A percentile compares a stretch with the other conserved stretches of the same genome.
Conservation (phyloP, 2,329 filamentous ascomycete species). For the Helotiales sp. region DNA sequence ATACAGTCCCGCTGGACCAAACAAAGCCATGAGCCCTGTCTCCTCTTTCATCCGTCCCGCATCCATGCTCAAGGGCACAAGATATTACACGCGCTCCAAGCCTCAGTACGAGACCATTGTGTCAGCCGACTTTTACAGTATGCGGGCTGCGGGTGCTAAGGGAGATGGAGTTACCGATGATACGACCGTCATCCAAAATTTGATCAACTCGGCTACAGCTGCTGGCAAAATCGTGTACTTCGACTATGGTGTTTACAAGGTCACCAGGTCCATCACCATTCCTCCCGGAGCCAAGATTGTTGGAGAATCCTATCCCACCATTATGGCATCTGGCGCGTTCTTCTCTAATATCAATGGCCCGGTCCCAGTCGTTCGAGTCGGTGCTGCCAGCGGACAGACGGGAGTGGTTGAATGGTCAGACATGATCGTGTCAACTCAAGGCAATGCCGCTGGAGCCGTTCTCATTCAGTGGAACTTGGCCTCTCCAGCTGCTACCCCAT, state of each 20-base stretch:
- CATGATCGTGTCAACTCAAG: constrained; percentile 67
- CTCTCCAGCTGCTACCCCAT: constrained; percentile 56
- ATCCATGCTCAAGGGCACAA: constrained; percentile 51
- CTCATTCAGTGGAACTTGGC: constrained; percentile 70
- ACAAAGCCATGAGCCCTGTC: constrained; percentile 47
- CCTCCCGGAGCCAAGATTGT: constrained; percentile 49
- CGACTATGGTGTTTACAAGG: constrained; percentile 60
- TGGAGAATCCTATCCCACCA: constrained; percentile 51
- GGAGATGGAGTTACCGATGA: constrained; percentile 65
- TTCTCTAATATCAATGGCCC: constrained; percentile 53
- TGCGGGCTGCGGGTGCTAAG: constrained; percentile 47
- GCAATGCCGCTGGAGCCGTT: constrained; percentile 58
- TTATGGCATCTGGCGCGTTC: constrained; percentile 45
- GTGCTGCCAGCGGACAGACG: constrained; percentile 49
- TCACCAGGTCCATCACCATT: constrained; percentile 54
- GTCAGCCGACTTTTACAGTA: constrained; percentile 49
- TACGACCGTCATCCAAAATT: constrained; percentile 61
- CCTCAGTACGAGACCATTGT: constrained; percentile 55
- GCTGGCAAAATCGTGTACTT: constrained; percentile 59
- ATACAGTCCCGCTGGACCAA: constrained; percentile 60
- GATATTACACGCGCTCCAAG: constrained; percentile 57
- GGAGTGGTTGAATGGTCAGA: constrained; percentile 68
- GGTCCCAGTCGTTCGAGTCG: constrained; percentile 46
- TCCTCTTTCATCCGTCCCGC: constrained; percentile 49
- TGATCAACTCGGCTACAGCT: constrained; percentile 56